These are phyloP conservation scores for Botryotinia calthae DNA, from an alignment of 2,329 filamentous ascomycete genomes.

Conservation along the genomic window DNA sequence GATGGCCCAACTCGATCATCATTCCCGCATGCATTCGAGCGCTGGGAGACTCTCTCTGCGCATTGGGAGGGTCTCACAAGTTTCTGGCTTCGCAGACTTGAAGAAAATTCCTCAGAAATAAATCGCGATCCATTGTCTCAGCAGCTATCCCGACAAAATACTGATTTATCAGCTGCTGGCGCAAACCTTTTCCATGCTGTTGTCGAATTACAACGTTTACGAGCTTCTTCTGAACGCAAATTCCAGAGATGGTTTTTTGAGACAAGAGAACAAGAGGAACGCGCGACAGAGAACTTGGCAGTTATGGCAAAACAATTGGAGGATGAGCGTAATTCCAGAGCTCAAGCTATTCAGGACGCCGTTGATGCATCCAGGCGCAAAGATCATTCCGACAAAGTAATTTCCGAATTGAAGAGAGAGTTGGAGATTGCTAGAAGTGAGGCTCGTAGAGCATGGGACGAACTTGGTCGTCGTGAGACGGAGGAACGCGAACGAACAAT, in stretches of 20 bases:
- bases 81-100: conserved; percentile 92
- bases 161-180: conserved; percentile 92
- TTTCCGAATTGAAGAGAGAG: conserved; percentile 90
- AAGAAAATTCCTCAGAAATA: conserved; percentile 85
- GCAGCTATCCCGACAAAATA: conserved; percentile 90
- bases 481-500: conserved; percentile 84
- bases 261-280: conserved; percentile 83
- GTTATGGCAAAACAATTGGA: conserved; percentile 75
- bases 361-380: conserved; percentile 68
- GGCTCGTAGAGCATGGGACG: conserved; percentile 93
- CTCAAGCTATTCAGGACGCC: conserved; percentile 64
- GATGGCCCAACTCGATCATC: conserved; percentile 54
- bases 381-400: conserved; percentile 67
- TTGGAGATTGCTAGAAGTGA: conserved; percentile 94
- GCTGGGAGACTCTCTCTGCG: conserved; percentile 94
- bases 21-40: conserved; percentile 95
- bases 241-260: conserved; percentile 99
- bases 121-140: conserved; percentile 78
- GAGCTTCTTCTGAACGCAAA: conserved; percentile 93
- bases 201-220: conserved; percentile 88
- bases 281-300: conserved; percentile 75
- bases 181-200: conserved; percentile 98
- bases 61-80: conserved; percentile 98
- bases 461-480: conserved; percentile 87
- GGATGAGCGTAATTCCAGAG: conserved; percentile 67